Evolutionary conservation across 23 red algal species (phyloP), one percentile per base, ranked within the genome.

Genomic region (Cyanidiococcus yangmingshanensis): DNA sequence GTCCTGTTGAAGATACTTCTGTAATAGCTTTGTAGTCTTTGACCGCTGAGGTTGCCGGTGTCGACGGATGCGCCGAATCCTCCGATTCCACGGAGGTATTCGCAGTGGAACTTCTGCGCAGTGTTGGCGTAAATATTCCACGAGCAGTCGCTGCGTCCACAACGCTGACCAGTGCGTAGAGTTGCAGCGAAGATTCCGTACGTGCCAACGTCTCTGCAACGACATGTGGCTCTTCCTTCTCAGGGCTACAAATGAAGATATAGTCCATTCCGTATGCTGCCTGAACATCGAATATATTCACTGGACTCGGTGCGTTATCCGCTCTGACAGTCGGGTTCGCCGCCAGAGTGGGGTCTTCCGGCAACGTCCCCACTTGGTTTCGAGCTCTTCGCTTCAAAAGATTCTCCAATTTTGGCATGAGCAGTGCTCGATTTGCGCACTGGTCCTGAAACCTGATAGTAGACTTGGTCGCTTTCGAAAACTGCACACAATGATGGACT

Each of bases 241-340:
- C 63, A 35, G 63, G n/a, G 21, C n/a, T 25, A 7, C 21, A 71
- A 7, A 71, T 7, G n/a, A 71, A 3, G n/a, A 71, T 2, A 30
- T 71, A 71, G 63, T 71, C 63, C 63, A 71, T 29, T 7, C 63
- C 63, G 63, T 71, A 71, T 29, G 63, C 32, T 25, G 63, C 63
- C 21, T 35, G 63, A 7, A 71, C 63, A 2, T 71, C 12, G 27
- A 71, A 71, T 29, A 71, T 12, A 35, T 71, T 71, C 63, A 71
- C 63, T 3, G 63, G 63, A 29, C n/a, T 71, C 12, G 63, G 63
- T 35, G 63, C 63, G 7, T 12, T 29, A 7, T 71, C 63, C 63
- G 21, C 45, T 54, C 12, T 54, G n/a, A n/a, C n/a, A n/a, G n/a
- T n/a, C n/a, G n/a, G n/a, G n/a, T n/a, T n/a, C n/a, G n/a, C n/a